Evolutionary conservation across 129 eudicot species (phyloP), one percentile per base, ranked within the genome.

Genomic region (Lactuca sativa): DNA sequence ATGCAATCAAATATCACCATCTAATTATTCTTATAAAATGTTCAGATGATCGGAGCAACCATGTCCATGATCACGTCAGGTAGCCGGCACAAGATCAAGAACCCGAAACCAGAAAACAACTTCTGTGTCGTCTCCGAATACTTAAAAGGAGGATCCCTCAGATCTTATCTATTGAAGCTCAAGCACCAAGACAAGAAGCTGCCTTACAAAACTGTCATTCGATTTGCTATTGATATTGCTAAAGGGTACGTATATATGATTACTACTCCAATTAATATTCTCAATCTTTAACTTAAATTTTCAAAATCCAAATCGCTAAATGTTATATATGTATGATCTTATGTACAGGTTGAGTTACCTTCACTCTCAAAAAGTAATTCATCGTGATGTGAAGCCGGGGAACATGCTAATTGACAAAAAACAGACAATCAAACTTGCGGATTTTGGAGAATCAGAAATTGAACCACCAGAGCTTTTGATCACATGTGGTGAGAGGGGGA

Each of bases 81-180:
- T 10, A 47, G 52, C 52, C 4, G 52, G 15, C 52, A 47, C 52
- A 47, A 47, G 15, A 47, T 47, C 4, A 47, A 47, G 52, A 47
- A 47, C 12, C 52, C 52, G 15, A 47, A 47, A 47, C 52, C 52
- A 3, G 52, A 47, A 47, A 47, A 47, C 15, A 47, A 47, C 52
- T 89, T 89, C 56, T 89, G 92, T 69, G 96, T 89, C 31, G 87
- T 88, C 11, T 92, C 86, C 5, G 96, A 89, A 82, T 89, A 75
- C 75, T 76, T 89, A 65, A 68, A 84, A 3, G 92, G 71, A 0
- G 59, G 92, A 54, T 81, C 92, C 5, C 72, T 89, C 31, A 83
- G 86, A 70, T 79, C 84, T 58, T 79, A 78, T 74, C 72, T 89
- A 38, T 76, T 73, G 54, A 71, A 79, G 63, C 80, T 73, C 58